These are phyloP conservation scores for Phytopythium delawarense DNA, from an alignment of 352 stramenopile species.

Conservation along the genomic window DNA sequence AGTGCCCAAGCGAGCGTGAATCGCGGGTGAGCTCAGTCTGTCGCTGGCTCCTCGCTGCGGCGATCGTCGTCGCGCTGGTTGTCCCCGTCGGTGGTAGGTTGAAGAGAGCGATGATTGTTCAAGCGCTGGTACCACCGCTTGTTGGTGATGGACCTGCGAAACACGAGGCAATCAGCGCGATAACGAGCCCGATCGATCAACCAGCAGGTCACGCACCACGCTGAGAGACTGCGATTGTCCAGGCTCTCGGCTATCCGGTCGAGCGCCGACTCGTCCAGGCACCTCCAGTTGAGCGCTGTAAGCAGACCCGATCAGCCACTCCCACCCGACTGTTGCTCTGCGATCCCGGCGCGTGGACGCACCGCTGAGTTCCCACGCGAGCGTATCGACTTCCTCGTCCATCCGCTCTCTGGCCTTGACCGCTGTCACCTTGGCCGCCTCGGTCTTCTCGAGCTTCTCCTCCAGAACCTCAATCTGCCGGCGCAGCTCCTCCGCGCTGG, in stretches of 20 bases:
- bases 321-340: not conserved
- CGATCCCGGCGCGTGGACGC: not conserved
- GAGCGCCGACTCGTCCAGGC: slow-evolving; percentile 28
- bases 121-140: slow-evolving; percentile 35
- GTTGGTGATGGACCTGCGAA: slow-evolving; percentile 35
- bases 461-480: slow-evolving; percentile 62
- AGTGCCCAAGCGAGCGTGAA: not conserved
- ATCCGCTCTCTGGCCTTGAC: slow-evolving; percentile 34
- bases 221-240: slow-evolving; percentile 20
- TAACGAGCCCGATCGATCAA: not conserved
- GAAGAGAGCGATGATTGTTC: not conserved
- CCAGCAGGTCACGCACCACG: slow-evolving; percentile 23
- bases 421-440: slow-evolving; percentile 29
- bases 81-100: not conserved
- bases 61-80: slow-evolving; percentile 11
- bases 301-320: not conserved
- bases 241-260: slow-evolving; percentile 27
- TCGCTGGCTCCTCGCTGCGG: slow-evolving; percentile 13
- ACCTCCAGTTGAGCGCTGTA: slow-evolving; percentile 43
- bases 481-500: slow-evolving; percentile 42
- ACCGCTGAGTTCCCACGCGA: slow-evolving; percentile 72
- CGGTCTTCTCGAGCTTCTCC: slow-evolving; percentile 25
- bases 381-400: slow-evolving; percentile 46
- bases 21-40: slow-evolving; percentile 1
- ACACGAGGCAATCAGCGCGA: not conserved